Percentiles rank a stretch among this genome's conserved stretches.
phyloP scores from a whole-genome alignment of 2,329 filamentous ascomycete genomes.

The Hortaea werneckii region DNA sequence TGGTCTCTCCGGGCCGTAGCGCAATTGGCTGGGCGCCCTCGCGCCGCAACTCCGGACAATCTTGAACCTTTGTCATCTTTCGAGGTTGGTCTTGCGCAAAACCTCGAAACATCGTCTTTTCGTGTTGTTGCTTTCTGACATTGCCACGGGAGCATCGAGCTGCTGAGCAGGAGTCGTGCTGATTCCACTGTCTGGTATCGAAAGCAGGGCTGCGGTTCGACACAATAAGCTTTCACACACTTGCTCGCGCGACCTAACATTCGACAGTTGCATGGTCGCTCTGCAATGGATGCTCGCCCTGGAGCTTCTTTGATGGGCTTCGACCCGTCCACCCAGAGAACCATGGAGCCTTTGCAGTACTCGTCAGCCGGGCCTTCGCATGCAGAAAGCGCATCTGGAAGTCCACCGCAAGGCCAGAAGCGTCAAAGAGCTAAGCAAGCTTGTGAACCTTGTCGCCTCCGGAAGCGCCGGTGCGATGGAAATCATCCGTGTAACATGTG shows the following conservation, averaged over 20 bases:
- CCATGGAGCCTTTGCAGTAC: background rate
- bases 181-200: too few relatives aligned
- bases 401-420: slow-evolving; percentile 14
- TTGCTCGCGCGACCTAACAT: too few relatives aligned
- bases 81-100: too few relatives aligned
- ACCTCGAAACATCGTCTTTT: too few relatives aligned
- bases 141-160: too few relatives aligned
- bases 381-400: background rate
- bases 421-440: slow-evolving; percentile 26
- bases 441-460: slow-evolving; percentile 41
- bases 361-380: background rate
- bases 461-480: slow-evolving; percentile 49
- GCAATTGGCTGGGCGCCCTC: background rate
- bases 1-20: background rate
- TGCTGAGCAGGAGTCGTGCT: too few relatives aligned
- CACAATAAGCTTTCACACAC: too few relatives aligned
- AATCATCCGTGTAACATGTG: slow-evolving; percentile 44
- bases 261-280: background rate
- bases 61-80: background rate
- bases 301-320: background rate
- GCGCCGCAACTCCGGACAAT: background rate
- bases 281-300: background rate
- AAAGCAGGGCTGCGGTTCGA: too few relatives aligned
- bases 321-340: background rate
- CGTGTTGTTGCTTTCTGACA: too few relatives aligned